Conservation (phyloP, 2,329 filamentous ascomycete genomes). For the Sarocladium brachiariae region DNA sequence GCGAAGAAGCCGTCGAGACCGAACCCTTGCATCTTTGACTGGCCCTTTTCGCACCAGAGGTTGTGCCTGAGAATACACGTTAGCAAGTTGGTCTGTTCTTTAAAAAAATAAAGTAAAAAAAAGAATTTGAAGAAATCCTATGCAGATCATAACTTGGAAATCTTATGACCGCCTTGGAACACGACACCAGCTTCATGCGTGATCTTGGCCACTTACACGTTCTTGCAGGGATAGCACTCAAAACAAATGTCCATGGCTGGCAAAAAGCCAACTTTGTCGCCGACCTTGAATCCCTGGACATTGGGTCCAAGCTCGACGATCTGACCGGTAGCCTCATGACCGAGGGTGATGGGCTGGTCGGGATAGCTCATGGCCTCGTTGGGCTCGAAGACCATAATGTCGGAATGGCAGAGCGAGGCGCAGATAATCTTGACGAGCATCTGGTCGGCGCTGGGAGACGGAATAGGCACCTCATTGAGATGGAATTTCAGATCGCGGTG, state of each 20-base stretch:
- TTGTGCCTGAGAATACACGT: constrained; percentile 10
- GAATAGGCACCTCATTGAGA: constrained; percentile 14
- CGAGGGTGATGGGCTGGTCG: constrained; percentile 23
- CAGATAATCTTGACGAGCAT: constrained; percentile 16
- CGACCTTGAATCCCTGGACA: constrained; percentile 30
- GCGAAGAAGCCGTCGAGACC: constrained; percentile 20
- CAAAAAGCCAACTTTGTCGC: constrained; percentile 45
- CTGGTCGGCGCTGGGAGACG: constrained; percentile 13
- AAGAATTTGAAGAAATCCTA: no score
- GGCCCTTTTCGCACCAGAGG: constrained; percentile 17
- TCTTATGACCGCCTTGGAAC: no score
- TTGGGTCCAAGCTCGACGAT: constrained; percentile 49
- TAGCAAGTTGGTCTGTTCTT: not conserved
- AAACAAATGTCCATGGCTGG: constrained; percentile 17
- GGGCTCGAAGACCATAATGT: constrained; percentile 13
- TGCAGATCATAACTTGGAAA: no score
- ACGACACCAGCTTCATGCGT: no score
- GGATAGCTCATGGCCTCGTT: constrained; percentile 15
- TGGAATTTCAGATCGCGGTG: constrained; percentile 11
- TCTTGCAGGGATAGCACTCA: constrained; percentile 17
- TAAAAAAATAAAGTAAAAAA: no score
- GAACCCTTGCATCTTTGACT: constrained; percentile 18
- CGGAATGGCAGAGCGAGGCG: constrained; percentile 17
- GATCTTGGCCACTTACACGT: constrained; percentile 4
- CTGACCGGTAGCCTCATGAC: constrained; percentile 60